These are phyloP conservation scores for Chaetomium globosum DNA, from an alignment of 2,329 filamentous ascomycete genomes.

Conservation along the genomic window DNA sequence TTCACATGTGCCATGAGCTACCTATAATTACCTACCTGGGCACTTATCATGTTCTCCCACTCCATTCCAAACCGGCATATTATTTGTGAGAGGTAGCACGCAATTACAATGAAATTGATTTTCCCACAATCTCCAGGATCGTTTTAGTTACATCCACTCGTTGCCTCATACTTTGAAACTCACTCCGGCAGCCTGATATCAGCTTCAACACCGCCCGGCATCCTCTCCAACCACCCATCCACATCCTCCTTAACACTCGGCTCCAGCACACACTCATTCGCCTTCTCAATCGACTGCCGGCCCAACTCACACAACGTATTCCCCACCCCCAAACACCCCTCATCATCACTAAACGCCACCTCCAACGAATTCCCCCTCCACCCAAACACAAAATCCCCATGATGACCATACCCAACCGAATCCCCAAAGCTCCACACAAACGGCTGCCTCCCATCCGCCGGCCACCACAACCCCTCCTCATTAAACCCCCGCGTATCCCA, in stretches of 20 bases:
- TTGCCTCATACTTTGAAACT: no score
- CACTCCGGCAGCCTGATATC: not conserved
- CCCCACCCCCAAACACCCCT: conserved; percentile 5
- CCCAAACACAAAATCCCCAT: conserved; percentile 24
- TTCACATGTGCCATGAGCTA: no score
- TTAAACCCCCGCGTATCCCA: conserved; percentile 23
- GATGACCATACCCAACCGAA: conserved; percentile 18
- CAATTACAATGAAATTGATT: no score
- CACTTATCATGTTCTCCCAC: no score
- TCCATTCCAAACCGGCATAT: no score
- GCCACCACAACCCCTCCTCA: conserved; percentile 3
- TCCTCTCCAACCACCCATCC: conserved; percentile 25
- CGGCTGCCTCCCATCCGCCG: conserved; percentile 21
- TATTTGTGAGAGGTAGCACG: no score
- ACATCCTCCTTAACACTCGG: conserved; percentile 20
- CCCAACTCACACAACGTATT: not conserved
- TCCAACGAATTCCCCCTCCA: conserved; percentile 23
- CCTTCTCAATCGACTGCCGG: conserved; percentile 5
- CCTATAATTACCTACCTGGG: no score
- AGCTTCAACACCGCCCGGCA: conserved; percentile 20
- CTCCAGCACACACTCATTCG: conserved; percentile 17
- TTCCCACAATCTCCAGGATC: no score
- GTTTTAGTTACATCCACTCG: no score
- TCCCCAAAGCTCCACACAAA: conserved; percentile 28
- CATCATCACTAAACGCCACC: conserved; percentile 9